Base-by-base conservation (phyloP, 2,329 filamentous ascomycete genomes). In the Thelonectria olida region DNA sequence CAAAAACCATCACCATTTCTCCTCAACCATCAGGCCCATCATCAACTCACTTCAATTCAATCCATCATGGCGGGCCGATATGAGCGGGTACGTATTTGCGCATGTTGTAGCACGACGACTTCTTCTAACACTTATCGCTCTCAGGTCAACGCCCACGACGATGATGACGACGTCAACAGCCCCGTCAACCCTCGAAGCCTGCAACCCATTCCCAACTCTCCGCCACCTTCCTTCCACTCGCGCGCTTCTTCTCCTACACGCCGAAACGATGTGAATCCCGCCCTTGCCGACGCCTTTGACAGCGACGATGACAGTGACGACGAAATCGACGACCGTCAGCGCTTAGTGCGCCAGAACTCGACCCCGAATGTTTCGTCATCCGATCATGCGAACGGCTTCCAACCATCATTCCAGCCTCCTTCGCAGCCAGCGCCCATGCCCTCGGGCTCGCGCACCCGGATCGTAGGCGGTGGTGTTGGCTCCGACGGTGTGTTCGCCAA, bases 401-500 rank as follows among this genome's bases (percentile, higher is more conserved):
- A 57, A 41, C 54, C 56, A 20, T 55, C 66, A 9, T 39, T 49
- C 22, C 65, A 62, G 15, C 47, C 61, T 12, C 58, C 67, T 34
- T 25, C 63, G 27, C 63, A 54, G 17, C 48, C 62, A 48, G 66
- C 59, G 39, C 62, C 66, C 20, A 51, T 66, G 17, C 73, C 70
- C 56, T 80, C 76, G 56, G 79, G 71, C n/a, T 79, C 75, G 28
- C 81, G 87, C 63, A 64, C 71, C 41, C 62, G 66, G 57, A 84
- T 91, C 2, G 88, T 92, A 63, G 91, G 92, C 42, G 87, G 90
- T 54, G 90, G 90, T 22, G 87, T 89, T n/a, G 89, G 91, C 55
- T 93, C 92, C 50, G 96, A 98, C 78, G 96, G 96, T 63, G 96
- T 99, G 23, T 99, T 97, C 80, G 96, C 95, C 55, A 99, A 99